phyloP scores from a whole-genome alignment of 345 rosid genomes.

The Draba incana region DNA sequence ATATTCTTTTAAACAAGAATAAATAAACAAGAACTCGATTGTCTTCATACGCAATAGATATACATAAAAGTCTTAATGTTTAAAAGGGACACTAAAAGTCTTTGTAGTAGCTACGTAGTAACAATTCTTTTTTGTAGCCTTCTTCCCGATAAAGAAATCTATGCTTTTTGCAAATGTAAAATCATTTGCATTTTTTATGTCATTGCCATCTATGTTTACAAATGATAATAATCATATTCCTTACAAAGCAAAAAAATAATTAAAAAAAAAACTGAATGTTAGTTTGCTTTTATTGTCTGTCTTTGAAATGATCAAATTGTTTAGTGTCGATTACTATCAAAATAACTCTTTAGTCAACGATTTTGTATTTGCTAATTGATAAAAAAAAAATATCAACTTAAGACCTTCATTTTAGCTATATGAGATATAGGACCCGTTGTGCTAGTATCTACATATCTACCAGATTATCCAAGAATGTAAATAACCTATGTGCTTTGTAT shows the following conservation, averaged over 20 bases:
- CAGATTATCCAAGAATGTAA: neutral
- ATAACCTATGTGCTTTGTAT: neutral
- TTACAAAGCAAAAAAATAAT: neutral
- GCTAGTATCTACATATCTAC: neutral
- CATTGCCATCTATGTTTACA: neutral
- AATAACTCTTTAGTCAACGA: neutral
- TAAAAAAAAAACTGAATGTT: neutral
- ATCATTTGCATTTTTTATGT: neutral
- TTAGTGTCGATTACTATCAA: neutral
- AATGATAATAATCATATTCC: neutral
- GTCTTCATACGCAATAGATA: constrained; percentile 25
- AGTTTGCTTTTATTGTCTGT: neutral
- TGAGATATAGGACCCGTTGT: no score
- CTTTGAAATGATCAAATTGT: neutral
- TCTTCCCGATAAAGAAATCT: neutral
- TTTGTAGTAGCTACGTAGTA: constrained; percentile 28
- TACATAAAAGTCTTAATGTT: constrained; percentile 2
- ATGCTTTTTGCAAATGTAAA: neutral
- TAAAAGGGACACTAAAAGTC: constrained; percentile 34
- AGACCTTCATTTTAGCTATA: neutral
- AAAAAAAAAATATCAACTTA: neutral
- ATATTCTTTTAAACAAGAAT: neutral
- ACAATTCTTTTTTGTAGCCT: constrained; percentile 15
- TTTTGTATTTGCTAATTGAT: neutral
- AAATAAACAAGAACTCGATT: constrained; percentile 1